Evolutionary conservation across 768 basidiomycete genomes (phyloP).

Genomic region (Tylopilus sp.): DNA sequence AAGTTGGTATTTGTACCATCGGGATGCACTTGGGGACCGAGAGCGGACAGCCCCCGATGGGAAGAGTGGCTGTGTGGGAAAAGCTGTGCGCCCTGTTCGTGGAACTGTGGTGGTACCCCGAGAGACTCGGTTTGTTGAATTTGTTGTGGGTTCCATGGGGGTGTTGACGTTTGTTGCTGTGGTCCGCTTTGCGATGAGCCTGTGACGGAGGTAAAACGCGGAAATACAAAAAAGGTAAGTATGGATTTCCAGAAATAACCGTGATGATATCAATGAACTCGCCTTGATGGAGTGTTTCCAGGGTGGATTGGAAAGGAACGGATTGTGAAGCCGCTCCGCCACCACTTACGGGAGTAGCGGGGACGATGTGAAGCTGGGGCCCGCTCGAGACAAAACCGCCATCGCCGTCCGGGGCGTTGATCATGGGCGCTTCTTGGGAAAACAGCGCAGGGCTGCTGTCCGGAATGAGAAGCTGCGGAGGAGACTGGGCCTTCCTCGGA

Average conservation of each 20-base stretch:
- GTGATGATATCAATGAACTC: slow-evolving; percentile 34
- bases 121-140: slow-evolving; percentile 34
- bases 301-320: slow-evolving; percentile 50
- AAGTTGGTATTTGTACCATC: slow-evolving; percentile 38
- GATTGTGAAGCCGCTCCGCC: slow-evolving; percentile 46
- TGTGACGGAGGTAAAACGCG: slow-evolving; percentile 28
- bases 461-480: slow-evolving; percentile 57
- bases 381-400: slow-evolving; percentile 45
- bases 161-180: slow-evolving; percentile 34
- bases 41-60: slow-evolving; percentile 35
- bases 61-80: slow-evolving; percentile 35
- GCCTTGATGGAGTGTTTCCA: slow-evolving; percentile 54
- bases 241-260: slow-evolving; percentile 31
- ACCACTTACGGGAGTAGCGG: slow-evolving; percentile 75
- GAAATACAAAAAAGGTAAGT: slow-evolving; percentile 28
- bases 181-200: slow-evolving; percentile 30
- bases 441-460: slow-evolving; percentile 44
- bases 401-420: slow-evolving; percentile 61
- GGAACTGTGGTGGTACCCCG: slow-evolving; percentile 28
- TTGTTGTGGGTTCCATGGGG: slow-evolving; percentile 36
- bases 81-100: slow-evolving; percentile 29
- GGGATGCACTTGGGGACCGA: slow-evolving; percentile 30
- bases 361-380: slow-evolving; percentile 74
- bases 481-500: slow-evolving; percentile 59
- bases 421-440: slow-evolving; percentile 46